phyloP scores from a whole-genome alignment of 2,329 filamentous ascomycete species.

The Lasiodiplodia sp. region DNA sequence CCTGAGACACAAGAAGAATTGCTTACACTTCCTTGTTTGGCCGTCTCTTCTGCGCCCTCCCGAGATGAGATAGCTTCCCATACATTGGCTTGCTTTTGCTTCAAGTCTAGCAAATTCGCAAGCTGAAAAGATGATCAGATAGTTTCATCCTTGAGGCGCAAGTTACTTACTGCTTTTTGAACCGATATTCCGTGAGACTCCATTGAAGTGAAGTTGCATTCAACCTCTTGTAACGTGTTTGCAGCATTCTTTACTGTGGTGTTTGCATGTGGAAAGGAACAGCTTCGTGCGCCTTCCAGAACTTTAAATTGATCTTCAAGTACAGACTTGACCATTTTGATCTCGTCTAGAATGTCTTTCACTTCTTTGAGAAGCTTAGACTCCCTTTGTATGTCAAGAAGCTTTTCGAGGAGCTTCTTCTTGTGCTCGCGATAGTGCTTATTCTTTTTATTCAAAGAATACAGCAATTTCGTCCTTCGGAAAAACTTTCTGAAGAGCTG shows the following conservation, averaged over 20 bases:
- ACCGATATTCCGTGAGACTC: neutral
- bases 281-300: slow-evolving; percentile 41
- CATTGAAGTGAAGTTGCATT: neutral
- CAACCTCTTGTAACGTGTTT: neutral
- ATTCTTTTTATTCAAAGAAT: neutral
- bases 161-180: neutral
- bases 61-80: slow-evolving; percentile 69
- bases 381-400: slow-evolving; percentile 67
- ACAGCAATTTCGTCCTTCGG: slow-evolving; percentile 3
- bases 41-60: slow-evolving; percentile 69
- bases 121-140: slow-evolving; percentile 59
- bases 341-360: slow-evolving; percentile 72
- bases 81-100: slow-evolving; percentile 73
- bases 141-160: no score
- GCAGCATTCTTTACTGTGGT: neutral
- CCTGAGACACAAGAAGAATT: no score
- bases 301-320: slow-evolving; percentile 59
- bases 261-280: neutral
- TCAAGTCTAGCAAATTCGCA: slow-evolving; percentile 69
- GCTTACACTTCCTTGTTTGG: slow-evolving; percentile 56
- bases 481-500: slow-evolving; percentile 59
- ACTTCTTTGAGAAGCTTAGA: slow-evolving; percentile 68
- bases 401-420: slow-evolving; percentile 58
- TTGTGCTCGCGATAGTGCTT: neutral
- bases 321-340: slow-evolving; percentile 67